Conservation (phyloP, 2,329 filamentous ascomycete genomes). For the Fusarium longipes region DNA sequence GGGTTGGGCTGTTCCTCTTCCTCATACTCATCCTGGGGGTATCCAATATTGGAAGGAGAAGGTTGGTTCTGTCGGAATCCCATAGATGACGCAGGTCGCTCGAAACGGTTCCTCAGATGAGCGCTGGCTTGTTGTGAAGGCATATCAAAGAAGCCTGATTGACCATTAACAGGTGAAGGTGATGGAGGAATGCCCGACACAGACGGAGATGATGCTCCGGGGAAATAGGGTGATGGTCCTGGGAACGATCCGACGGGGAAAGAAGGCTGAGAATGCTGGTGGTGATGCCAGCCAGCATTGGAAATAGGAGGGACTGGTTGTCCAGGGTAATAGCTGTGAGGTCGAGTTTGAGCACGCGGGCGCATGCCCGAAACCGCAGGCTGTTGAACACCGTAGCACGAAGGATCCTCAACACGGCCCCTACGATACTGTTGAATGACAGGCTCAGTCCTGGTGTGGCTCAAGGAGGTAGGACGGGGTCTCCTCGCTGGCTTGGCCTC, state of each 20-base stretch:
- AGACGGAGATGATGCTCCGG: conserved; percentile 42
- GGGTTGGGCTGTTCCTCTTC: conserved; percentile 54
- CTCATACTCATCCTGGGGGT: conserved; percentile 56
- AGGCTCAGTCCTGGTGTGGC: conserved; percentile 50
- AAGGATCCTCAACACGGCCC: conserved; percentile 50
- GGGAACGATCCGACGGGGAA: conserved; percentile 49
- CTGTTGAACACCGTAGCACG: conserved; percentile 53
- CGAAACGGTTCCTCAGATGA: conserved; percentile 51
- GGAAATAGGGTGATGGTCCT: conserved; percentile 46
- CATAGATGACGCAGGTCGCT: conserved; percentile 55
- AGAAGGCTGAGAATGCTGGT: conserved; percentile 40
- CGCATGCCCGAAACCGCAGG: conserved; percentile 48
- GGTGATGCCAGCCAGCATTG: conserved; percentile 46
- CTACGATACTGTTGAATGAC: conserved; percentile 49
- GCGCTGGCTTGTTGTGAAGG: conserved; percentile 43
- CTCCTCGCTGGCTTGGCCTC: conserved; percentile 47
- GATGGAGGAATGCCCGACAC: conserved; percentile 46
- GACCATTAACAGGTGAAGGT: conserved; percentile 46
- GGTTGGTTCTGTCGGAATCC: conserved; percentile 50
- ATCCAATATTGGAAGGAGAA: conserved; percentile 47
- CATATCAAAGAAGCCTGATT: conserved; percentile 50
- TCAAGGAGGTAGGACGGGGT: conserved; percentile 46
- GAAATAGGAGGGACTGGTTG: conserved; percentile 45
- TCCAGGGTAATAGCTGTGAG: conserved; percentile 53
- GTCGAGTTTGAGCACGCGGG: conserved; percentile 51